These are phyloP conservation scores for Aspergillus steynii DNA, from an alignment of 495 filamentous ascomycete species.

Conservation along the genomic window DNA sequence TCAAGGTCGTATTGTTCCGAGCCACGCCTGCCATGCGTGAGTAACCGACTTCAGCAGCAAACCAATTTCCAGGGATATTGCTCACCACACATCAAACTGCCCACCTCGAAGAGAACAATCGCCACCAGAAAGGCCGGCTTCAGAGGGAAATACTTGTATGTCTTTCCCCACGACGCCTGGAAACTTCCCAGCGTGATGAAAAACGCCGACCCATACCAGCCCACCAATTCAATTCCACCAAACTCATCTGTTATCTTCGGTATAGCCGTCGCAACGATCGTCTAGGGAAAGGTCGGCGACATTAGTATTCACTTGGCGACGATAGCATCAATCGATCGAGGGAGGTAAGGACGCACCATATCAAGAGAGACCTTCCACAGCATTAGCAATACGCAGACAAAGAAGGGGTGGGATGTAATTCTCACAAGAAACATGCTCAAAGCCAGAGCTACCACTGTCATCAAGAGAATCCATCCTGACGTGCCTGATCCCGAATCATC, in stretches of 20 bases:
- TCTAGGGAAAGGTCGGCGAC: neutral
- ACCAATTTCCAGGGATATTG: too few relatives aligned
- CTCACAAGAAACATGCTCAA: neutral
- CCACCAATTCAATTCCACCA: constrained; percentile 42
- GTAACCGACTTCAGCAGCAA: neutral
- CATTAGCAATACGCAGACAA: neutral
- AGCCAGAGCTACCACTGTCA: neutral
- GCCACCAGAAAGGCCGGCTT: constrained; percentile 38
- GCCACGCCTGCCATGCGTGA: constrained; percentile 19
- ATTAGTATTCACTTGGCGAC: neutral
- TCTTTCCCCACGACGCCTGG: constrained; percentile 47
- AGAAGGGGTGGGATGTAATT: neutral
- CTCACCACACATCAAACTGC: constrained; percentile 42
- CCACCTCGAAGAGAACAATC: constrained; percentile 43
- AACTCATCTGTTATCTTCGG: constrained; percentile 46
- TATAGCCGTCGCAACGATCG: constrained; percentile 27
- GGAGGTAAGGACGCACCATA: neutral
- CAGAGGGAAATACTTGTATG: constrained; percentile 42
- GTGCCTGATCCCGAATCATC: too few relatives aligned
- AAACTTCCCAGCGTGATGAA: constrained; percentile 43
- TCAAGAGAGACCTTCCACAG: neutral
- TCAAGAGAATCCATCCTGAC: neutral
- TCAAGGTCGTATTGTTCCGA: constrained; percentile 43
- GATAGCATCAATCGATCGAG: neutral
- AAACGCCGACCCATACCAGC: constrained; percentile 51